A percentile compares a stretch with the other conserved stretches of the same genome.
phyloP scores from a whole-genome alignment of 2,329 filamentous ascomycete genomes.

The Pleurostoma richardsiae region DNA sequence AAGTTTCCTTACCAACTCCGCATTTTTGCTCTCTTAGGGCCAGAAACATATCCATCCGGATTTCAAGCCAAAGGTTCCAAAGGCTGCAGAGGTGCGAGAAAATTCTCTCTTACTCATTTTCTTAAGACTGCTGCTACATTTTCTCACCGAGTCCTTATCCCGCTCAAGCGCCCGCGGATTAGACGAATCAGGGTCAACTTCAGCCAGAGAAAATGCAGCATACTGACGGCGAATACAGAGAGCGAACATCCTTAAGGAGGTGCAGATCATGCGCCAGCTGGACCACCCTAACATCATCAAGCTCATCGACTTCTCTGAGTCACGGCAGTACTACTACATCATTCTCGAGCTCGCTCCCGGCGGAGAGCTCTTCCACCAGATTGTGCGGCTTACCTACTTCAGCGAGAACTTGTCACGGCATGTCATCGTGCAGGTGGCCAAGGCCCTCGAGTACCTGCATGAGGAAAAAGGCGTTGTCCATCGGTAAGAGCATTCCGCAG shows the following conservation, averaged over 20 bases:
- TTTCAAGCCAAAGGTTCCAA: constrained; percentile 82
- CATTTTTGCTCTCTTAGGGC: constrained; percentile 58
- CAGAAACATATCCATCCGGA: constrained; percentile 91
- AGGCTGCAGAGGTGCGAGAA: constrained; percentile 92
- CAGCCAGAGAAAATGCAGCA: not conserved
- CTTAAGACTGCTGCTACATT: constrained; percentile 18
- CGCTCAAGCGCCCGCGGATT: constrained; percentile 9
- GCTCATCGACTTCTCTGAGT: constrained; percentile 90
- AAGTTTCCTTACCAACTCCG: constrained; percentile 47
- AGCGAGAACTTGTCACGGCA: constrained; percentile 93
- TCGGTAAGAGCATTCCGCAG: constrained; percentile 62
- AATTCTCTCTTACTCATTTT: constrained; percentile 29
- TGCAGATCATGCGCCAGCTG: constrained; percentile 96
- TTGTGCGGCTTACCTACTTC: constrained; percentile 96
- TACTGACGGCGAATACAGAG: constrained; percentile 53
- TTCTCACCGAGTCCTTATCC: constrained; percentile 2
- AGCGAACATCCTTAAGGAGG: constrained; percentile 96
- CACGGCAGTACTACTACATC: constrained; percentile 94
- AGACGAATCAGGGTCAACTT: not conserved
- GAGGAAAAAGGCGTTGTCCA: constrained; percentile 95
- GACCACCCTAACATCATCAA: constrained; percentile 96
- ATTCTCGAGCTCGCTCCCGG: constrained; percentile 91
- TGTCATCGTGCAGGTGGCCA: constrained; percentile 92
- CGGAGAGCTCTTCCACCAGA: constrained; percentile 96
- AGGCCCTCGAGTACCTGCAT: constrained; percentile 88